Conservation (phyloP, 192 early-diverging fungal species). For the Backusella tuberculispora region DNA sequence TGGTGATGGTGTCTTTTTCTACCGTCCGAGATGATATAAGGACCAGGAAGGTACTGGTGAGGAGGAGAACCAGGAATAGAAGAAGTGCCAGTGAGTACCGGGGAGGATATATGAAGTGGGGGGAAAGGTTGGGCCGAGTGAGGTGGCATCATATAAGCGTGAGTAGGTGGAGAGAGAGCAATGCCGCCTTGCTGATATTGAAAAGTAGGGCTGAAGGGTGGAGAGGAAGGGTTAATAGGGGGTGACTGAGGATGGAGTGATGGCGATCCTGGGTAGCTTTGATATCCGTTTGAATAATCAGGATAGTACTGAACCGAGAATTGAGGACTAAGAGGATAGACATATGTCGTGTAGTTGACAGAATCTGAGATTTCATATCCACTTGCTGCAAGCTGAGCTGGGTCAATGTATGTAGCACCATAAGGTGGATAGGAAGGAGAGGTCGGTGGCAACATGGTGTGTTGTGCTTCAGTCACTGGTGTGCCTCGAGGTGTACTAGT, state of each 20-base stretch:
- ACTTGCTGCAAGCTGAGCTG: slow-evolving; percentile 13
- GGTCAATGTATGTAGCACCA: slow-evolving; percentile 23
- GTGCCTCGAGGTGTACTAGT: background rate
- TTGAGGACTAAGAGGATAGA: slow-evolving; percentile 46
- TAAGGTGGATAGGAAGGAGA: slow-evolving; percentile 28
- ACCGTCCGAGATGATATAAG: slow-evolving; percentile 19
- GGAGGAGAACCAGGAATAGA: slow-evolving; percentile 1
- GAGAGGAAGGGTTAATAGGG: slow-evolving; percentile 44
- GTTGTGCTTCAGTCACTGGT: background rate
- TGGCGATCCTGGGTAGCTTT: slow-evolving; percentile 50
- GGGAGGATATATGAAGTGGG: slow-evolving; percentile 48
- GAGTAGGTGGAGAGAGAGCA: slow-evolving; percentile 45
- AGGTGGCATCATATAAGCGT: slow-evolving; percentile 47
- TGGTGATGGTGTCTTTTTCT: slow-evolving; percentile 8
- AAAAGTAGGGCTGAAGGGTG: slow-evolving; percentile 45
- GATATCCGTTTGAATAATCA: slow-evolving; percentile 40
- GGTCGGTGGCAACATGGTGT: background rate
- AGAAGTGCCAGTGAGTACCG: slow-evolving; percentile 38
- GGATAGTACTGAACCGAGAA: slow-evolving; percentile 49
- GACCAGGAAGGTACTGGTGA: slow-evolving; percentile 17
- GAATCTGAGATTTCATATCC: slow-evolving; percentile 25
- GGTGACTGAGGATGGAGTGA: slow-evolving; percentile 49
- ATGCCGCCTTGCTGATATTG: slow-evolving; percentile 39
- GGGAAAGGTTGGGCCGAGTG: slow-evolving; percentile 37
- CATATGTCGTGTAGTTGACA: slow-evolving; percentile 33